phyloP scores from a whole-genome alignment of 2,329 filamentous ascomycete species.

The Hirsutella thompsonii region DNA sequence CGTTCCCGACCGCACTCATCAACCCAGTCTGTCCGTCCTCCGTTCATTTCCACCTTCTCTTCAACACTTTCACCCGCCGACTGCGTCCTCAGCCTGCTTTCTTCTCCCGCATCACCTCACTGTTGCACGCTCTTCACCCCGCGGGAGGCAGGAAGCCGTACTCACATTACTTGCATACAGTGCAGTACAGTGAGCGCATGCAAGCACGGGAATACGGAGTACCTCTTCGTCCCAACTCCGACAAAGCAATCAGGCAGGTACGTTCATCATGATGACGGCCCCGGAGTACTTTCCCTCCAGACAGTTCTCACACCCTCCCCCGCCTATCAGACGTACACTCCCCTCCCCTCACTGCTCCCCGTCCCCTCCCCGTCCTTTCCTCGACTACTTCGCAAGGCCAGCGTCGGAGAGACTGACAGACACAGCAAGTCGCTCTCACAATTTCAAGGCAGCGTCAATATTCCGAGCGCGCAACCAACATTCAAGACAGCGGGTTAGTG shows the following conservation, averaged over 20 bases:
- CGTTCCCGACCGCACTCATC: neutral
- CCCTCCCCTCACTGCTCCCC: neutral
- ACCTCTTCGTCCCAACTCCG: neutral
- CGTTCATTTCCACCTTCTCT: neutral
- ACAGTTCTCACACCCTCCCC: neutral
- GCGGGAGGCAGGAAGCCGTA: neutral
- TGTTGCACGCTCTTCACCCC: neutral
- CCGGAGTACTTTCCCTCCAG: neutral
- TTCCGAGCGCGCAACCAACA: too few relatives aligned
- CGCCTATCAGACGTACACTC: slow-evolving; percentile 1
- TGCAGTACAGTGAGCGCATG: neutral
- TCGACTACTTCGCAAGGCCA: neutral
- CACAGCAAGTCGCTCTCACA: neutral
- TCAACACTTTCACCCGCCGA: neutral
- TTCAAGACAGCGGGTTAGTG: too few relatives aligned
- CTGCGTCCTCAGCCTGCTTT: neutral
- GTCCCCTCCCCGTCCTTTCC: neutral
- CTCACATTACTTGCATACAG: neutral
- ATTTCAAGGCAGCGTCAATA: too few relatives aligned
- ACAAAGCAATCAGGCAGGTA: neutral
- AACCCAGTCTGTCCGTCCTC: neutral
- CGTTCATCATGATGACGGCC: neutral
- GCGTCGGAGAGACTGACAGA: neutral
- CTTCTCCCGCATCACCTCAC: neutral
- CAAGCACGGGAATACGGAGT: neutral